Base-by-base conservation (phyloP, 2,329 filamentous ascomycete genomes). In the Colletotrichum tabaci region DNA sequence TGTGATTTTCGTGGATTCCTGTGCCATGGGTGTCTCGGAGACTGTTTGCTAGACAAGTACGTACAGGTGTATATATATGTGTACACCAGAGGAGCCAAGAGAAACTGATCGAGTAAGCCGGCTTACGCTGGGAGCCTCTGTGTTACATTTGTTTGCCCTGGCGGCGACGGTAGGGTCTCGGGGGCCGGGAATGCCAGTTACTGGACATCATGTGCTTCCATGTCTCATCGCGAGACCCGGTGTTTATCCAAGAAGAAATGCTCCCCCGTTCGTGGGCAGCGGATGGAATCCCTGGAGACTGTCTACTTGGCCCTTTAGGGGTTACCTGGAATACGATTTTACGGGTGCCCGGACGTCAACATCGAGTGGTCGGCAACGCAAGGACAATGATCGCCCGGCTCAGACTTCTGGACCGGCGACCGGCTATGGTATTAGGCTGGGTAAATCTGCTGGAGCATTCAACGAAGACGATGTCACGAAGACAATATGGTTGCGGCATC, bases 231-330 rank as follows among this genome's bases (percentile, higher is more conserved):
- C n/a, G 60, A 58, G 65, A 69, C 58, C 46, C 49, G 16, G 47
- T 62, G 52, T 68, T 71, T 60, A 52, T 35, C 66, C 42, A 57
- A 68, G 46, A 64, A 71, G 69, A 53, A 55, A 68, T 44, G 56
- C 7, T 55, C 35, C 56, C 47, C 15, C 8, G 60, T 49, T 21
- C 46, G 52, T 21, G 21, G 21, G 30, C 44, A 44, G 40, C 46
- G 42, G 3, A 68, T 61, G 57, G 64, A 57, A 44, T 67, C 47
- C 30, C 35, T 38, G 8, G 35, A 38, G 35, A 9, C 35, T 35
- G 30, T 21, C 9, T 40, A 30, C 15, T 21, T 49, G 44, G 30
- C 13, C 44, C n/a, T 35, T 16, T 35, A 35, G 30, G 44, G 38
- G 58, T 47, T 35, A 58, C 26, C 44, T 58, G 46, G 40, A 49